Conservation (phyloP, 495 filamentous ascomycete genomes). For the Podospora pseudoanserina region DNA sequence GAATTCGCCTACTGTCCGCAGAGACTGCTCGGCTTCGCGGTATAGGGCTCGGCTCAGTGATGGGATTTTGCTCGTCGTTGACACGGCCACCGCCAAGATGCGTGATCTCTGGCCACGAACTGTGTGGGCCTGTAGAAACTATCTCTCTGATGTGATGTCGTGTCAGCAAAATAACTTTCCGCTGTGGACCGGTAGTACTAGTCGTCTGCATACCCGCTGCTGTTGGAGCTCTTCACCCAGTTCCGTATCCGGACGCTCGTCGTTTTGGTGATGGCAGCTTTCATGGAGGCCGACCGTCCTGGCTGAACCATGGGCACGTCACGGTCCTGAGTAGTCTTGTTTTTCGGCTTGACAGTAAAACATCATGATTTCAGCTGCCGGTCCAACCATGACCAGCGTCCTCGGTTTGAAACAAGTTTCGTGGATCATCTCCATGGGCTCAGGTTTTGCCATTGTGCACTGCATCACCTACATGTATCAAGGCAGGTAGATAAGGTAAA, state of each 20-base stretch:
- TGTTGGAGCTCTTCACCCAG: slow-evolving; percentile 31
- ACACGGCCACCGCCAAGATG: slow-evolving; percentile 36
- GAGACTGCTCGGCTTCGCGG: slow-evolving; percentile 16
- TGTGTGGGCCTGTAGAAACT: background rate
- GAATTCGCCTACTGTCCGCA: slow-evolving; percentile 30
- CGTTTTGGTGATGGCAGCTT: slow-evolving; percentile 14
- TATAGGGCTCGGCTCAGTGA: background rate
- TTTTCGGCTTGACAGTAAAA: slow-evolving; percentile 4
- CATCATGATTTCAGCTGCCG: slow-evolving; percentile 6
- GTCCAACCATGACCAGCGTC: background rate
- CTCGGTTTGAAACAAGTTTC: background rate
- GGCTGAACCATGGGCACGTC: background rate
- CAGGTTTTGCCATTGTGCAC: background rate
- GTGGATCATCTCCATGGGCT: slow-evolving; percentile 8
- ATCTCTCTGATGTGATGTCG: background rate
- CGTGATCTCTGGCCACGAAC: slow-evolving; percentile 23
- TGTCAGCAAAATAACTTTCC: background rate
- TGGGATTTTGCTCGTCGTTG: slow-evolving; percentile 7
- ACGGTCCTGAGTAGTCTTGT: background rate
- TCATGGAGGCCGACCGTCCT: slow-evolving; percentile 19
- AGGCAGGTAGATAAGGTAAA: too few species aligned
- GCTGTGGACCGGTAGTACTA: background rate
- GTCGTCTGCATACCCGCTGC: slow-evolving; percentile 19
- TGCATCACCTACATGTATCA: background rate
- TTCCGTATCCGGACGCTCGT: slow-evolving; percentile 26